Percentiles rank a stretch among this genome's conserved stretches.
Evolutionary conservation across 192 early-diverging fungal species (phyloP).

Genomic region (Coemansia sp.): DNA sequence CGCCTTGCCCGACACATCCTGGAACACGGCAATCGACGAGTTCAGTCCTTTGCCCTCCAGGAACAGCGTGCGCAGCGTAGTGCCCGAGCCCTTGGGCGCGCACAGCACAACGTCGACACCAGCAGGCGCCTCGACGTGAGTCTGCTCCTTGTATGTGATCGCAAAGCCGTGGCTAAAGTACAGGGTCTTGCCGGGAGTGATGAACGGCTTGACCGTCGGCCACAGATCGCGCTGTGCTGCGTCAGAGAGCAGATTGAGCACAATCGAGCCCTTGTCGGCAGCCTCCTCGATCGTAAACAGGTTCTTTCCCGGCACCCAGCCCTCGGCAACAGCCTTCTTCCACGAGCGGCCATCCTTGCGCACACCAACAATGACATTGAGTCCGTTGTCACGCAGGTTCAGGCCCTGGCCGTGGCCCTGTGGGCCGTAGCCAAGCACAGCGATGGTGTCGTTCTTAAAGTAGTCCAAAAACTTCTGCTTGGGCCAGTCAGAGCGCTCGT

Average conservation of each 20-base stretch:
- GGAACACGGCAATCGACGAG: conserved; percentile 92
- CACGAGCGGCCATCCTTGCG: conserved; percentile 87
- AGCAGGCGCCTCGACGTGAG: conserved; percentile 83
- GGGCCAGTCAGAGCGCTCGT: conserved; percentile 93
- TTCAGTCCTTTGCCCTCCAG: conserved; percentile 96
- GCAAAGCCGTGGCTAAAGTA: conserved; percentile 98
- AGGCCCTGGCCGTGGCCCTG: conserved; percentile 92
- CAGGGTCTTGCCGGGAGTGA: conserved; percentile 96
- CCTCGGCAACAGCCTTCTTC: conserved; percentile 89
- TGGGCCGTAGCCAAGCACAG: conserved; percentile 92
- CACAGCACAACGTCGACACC: conserved; percentile 95
- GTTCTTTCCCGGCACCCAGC: conserved; percentile 94
- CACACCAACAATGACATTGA: conserved; percentile 94
- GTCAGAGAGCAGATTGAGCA: conserved; percentile 95
- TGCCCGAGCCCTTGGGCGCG: conserved; percentile 95
- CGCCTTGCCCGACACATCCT: conserved; percentile 92
- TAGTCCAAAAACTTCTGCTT: conserved; percentile 85
- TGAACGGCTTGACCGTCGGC: conserved; percentile 77
- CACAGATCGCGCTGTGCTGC: conserved; percentile 93
- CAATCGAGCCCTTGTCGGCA: conserved; percentile 81
- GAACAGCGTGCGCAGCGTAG: conserved; percentile 94
- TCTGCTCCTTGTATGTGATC: conserved; percentile 90
- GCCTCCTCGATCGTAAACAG: conserved; percentile 94
- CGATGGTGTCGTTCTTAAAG: conserved; percentile 91
- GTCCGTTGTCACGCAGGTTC: conserved; percentile 93